phyloP scores from a whole-genome alignment of 73 alveolate species.

The Tetrahymena elliotti region DNA sequence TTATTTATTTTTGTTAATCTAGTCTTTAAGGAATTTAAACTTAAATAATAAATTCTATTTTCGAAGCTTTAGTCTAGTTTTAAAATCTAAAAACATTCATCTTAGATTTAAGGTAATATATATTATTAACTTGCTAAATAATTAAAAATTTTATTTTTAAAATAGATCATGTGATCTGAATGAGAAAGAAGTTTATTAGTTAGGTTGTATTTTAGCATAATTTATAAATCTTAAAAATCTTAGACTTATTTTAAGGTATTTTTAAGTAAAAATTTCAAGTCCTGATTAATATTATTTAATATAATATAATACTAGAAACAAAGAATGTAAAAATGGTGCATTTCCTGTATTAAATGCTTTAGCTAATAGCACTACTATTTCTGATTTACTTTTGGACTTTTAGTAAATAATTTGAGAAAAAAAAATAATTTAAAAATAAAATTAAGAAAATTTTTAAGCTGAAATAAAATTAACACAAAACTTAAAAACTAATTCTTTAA shows the following conservation, averaged over 20 bases:
- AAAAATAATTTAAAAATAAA: no score
- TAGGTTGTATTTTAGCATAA: neutral
- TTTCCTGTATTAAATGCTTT: neutral
- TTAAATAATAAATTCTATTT: no score
- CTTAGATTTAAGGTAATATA: neutral
- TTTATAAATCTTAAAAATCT: neutral
- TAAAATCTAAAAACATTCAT: neutral
- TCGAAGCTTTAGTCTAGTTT: neutral
- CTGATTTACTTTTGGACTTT: neutral
- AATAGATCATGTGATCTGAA: neutral
- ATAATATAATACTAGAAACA: neutral
- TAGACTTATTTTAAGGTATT: neutral
- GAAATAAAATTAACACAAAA: no score
- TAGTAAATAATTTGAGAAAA: neutral
- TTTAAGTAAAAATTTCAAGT: no score
- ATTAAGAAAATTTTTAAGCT: neutral
- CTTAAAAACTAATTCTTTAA: no score
- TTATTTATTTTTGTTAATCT: no score
- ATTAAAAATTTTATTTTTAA: no score
- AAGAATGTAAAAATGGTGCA: neutral
- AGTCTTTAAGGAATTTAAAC: neutral
- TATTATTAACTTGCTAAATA: no score
- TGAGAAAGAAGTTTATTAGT: no score
- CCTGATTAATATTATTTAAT: neutral
- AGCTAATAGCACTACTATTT: neutral